Evolutionary conservation across 2,329 filamentous ascomycete genomes (phyloP), one percentile per base, ranked within the genome.

Genomic region (Colletotrichum eleusines): DNA sequence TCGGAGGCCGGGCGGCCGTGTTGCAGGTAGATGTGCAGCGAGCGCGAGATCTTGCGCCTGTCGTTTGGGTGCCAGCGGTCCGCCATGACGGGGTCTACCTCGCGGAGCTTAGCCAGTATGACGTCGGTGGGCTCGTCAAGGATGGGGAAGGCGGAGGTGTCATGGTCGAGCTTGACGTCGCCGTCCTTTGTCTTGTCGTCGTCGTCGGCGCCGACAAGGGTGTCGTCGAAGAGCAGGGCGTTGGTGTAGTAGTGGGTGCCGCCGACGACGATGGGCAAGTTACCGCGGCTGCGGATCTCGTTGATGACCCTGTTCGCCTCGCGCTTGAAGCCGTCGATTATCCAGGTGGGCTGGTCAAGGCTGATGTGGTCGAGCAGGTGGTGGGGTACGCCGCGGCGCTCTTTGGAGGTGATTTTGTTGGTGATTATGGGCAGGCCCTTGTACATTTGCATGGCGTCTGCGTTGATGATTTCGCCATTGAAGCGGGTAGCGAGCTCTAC

Each of bases 381-480:
- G 78, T 99, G 96, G 5, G 92, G 92, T 14, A 99, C 86, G 12
- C 92, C 93, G 72, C 91, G 88, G 76, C 90, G 91, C 79, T 98
- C 95, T 26, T 90, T 86, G 0, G 78, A 63, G 0, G 93, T 89
- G 69, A 98, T 92, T 79, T 98, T 97, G 80, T 99, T 99, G 33
- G 96, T 99, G 75, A 98, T 95, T 73, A 98, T 91, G 6, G 96
- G 94, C 53, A 99, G 84, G 3, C 96, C 96, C 63, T 89, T 88
- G 80, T 99, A 99, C 82, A 99, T 90, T 80, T 99, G 96, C 94
- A 99, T 97, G 48, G 96, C 96, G 85, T 99, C 96, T 57, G 94
- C 94, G 78, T 99, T 99, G 82, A 99, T 94, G 63, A 99, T 89
- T 81, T 99, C 96, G 77, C 97, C 96, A 80, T 96, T 91, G 81